Evolutionary conservation across 805 yeast species (phyloP).

Genomic region (Barnettozyma populi): DNA sequence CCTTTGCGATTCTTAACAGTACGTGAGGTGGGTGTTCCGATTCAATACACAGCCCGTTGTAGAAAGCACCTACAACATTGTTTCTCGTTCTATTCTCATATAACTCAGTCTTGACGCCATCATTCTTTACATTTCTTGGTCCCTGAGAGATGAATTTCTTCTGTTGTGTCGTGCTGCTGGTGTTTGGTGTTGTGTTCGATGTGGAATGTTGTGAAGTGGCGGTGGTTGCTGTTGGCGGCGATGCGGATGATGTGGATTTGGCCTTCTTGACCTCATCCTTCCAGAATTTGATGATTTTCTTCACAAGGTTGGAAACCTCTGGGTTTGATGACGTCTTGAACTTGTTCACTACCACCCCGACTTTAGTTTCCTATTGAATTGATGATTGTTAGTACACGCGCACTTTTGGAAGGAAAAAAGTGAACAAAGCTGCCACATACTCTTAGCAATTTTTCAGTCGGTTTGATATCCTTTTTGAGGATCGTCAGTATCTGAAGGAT

Average conservation of each 20-base stretch:
- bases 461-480: slow-evolving; percentile 66
- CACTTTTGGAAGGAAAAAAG: no score
- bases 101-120: slow-evolving; percentile 65
- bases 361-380: slow-evolving; percentile 66
- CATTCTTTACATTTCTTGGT: slow-evolving; percentile 76
- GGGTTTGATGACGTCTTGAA: slow-evolving; percentile 61
- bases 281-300: slow-evolving; percentile 82
- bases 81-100: slow-evolving; percentile 80
- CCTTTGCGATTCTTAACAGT: slow-evolving; percentile 58
- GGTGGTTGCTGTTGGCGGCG: slow-evolving; percentile 15
- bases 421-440: slow-evolving; percentile 24
- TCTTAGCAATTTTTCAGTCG: slow-evolving; percentile 79
- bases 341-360: slow-evolving; percentile 95
- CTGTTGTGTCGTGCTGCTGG: slow-evolving; percentile 6
- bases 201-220: slow-evolving; percentile 4
- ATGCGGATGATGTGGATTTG: slow-evolving; percentile 8
- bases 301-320: slow-evolving; percentile 68
- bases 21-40: slow-evolving; percentile 56
- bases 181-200: background rate
- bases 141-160: slow-evolving; percentile 41
- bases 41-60: slow-evolving; percentile 85
- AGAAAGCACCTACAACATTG: slow-evolving; percentile 75
- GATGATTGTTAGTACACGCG: background rate
- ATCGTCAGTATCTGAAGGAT: slow-evolving; percentile 60
- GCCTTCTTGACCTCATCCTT: slow-evolving; percentile 70